A percentile compares a stretch with the other conserved stretches of the same genome.
These are phyloP conservation scores for Prunus mume DNA, from an alignment of 306 rosid genomes.

Conservation along the genomic window DNA sequence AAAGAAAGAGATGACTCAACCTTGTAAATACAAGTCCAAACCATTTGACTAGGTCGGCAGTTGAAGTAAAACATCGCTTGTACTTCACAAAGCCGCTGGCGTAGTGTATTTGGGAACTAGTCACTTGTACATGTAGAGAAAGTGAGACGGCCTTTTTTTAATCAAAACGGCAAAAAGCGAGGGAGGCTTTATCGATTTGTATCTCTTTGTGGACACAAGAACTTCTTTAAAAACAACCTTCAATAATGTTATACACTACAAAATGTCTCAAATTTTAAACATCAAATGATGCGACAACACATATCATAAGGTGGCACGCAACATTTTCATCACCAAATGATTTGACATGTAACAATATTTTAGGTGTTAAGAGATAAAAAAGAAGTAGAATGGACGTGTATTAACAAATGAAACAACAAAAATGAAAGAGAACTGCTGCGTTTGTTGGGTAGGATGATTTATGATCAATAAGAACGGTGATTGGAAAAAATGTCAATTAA, in stretches of 20 bases:
- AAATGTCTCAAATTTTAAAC: neutral
- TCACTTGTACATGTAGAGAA: neutral
- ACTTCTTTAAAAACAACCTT: neutral
- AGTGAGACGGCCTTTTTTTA: neutral
- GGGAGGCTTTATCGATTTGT: neutral
- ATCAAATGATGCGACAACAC: neutral
- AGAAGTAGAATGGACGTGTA: too few relatives aligned
- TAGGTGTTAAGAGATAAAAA: too few relatives aligned
- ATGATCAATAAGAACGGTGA: neutral
- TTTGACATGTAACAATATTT: too few relatives aligned
- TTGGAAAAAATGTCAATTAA: neutral
- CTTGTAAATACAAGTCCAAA: neutral
- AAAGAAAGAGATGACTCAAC: neutral
- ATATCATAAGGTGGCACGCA: neutral
- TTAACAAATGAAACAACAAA: too few relatives aligned
- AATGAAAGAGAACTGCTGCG: too few relatives aligned
- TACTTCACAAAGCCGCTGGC: constrained; percentile 19
- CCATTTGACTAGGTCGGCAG: neutral
- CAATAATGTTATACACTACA: neutral
- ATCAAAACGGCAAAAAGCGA: neutral
- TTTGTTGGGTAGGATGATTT: too few relatives aligned
- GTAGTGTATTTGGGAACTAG: constrained; percentile 26
- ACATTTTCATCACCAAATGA: neutral
- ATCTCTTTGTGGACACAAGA: neutral
- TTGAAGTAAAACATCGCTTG: constrained; percentile 34